A percentile compares a stretch with the other conserved stretches of the same genome.
Evolutionary conservation across 1,284 basidiomycete species (phyloP).

Genomic region (Moniliophthora roreri): DNA sequence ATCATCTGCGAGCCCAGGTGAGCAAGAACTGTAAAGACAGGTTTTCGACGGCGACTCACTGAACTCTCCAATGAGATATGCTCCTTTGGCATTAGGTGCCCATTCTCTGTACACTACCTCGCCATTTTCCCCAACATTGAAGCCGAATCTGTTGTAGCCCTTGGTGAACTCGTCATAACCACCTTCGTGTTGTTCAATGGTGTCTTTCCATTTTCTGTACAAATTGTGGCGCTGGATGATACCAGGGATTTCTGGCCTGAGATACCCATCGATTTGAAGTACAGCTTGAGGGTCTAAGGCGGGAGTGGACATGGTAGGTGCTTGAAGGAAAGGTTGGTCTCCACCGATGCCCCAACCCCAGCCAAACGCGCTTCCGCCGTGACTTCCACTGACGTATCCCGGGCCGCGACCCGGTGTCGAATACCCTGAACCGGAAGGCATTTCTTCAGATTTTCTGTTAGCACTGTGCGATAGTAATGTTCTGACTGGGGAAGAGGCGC

Average conservation of each 20-base stretch:
- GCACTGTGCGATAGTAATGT: no score
- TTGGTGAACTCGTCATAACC: slow-evolving; percentile 89
- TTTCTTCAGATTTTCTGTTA: neutral
- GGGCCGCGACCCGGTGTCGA: neutral
- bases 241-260: slow-evolving; percentile 72
- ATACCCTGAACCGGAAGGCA: neutral
- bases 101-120: slow-evolving; percentile 90
- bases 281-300: slow-evolving; percentile 54
- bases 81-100: slow-evolving; percentile 89
- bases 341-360: neutral
- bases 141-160: slow-evolving; percentile 85
- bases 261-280: slow-evolving; percentile 67
- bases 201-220: slow-evolving; percentile 75
- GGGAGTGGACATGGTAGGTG: slow-evolving; percentile 36
- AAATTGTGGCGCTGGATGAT: slow-evolving; percentile 72
- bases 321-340: slow-evolving; percentile 13
- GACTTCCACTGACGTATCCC: slow-evolving; percentile 4
- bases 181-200: slow-evolving; percentile 77
- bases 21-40: slow-evolving; percentile 7
- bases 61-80: slow-evolving; percentile 92
- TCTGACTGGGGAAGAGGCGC: no score
- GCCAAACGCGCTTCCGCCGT: neutral
- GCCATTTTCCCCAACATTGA: slow-evolving; percentile 71
- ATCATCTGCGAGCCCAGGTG: slow-evolving; percentile 54
- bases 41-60: slow-evolving; percentile 57